Evolutionary conservation across 805 yeast species (phyloP).

Genomic region (Candida ulmi): DNA sequence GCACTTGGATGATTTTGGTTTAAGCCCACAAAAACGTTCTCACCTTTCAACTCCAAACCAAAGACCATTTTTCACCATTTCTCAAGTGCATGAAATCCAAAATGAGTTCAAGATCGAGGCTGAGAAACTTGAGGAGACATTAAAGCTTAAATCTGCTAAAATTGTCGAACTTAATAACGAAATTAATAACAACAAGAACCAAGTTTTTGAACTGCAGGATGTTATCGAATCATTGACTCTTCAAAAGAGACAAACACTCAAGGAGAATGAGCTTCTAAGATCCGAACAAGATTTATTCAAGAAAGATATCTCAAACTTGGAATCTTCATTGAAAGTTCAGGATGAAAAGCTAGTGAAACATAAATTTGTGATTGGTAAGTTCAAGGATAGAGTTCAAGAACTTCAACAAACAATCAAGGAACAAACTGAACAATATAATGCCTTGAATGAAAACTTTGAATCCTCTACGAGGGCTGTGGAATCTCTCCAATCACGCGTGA

Average conservation of each 20-base stretch:
- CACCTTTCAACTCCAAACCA: slow-evolving; percentile 15
- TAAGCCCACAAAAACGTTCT: slow-evolving; percentile 5
- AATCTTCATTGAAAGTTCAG: slow-evolving; percentile 6
- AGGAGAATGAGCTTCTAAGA: slow-evolving; percentile 15
- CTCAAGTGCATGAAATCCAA: slow-evolving; percentile 24
- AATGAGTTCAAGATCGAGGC: slow-evolving; percentile 18
- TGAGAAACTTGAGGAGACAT: slow-evolving; percentile 14
- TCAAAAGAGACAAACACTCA: slow-evolving; percentile 14
- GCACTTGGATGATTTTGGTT: slow-evolving; percentile 5
- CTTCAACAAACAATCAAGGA: slow-evolving; percentile 2
- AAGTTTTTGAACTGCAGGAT: slow-evolving; percentile 16
- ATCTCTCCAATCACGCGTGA: background rate
- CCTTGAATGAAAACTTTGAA: slow-evolving; percentile 8
- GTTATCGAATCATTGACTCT: slow-evolving; percentile 11
- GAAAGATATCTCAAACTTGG: slow-evolving; percentile 12
- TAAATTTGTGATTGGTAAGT: slow-evolving; percentile 14
- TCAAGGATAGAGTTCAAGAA: slow-evolving; percentile 16
- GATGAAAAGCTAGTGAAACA: slow-evolving; percentile 12
- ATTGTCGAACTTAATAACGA: slow-evolving; percentile 14
- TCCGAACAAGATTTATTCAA: slow-evolving; percentile 17
- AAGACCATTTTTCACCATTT: slow-evolving; percentile 23
- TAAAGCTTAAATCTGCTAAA: slow-evolving; percentile 14
- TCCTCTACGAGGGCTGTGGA: slow-evolving; percentile 15
- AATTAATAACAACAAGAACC: slow-evolving; percentile 10
- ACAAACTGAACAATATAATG: background rate